Percentiles rank a stretch among this genome's conserved stretches.
These are phyloP conservation scores for Keqinozyma sinolaborantium DNA, from an alignment of 1,139 yeast genomes.

Conservation along the genomic window DNA sequence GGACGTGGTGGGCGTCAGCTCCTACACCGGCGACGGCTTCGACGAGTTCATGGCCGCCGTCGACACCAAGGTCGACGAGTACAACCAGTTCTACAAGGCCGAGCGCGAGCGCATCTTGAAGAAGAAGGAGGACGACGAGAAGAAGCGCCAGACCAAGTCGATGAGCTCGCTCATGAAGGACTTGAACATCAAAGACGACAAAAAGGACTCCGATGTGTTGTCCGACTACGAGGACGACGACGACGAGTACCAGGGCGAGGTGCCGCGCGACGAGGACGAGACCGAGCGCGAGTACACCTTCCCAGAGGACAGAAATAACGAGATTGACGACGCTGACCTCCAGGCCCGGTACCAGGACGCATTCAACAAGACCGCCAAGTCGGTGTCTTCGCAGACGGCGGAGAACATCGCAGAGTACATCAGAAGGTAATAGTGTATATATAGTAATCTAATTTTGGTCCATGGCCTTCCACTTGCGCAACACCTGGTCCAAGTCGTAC, in stretches of 20 bases:
- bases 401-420: conserved; percentile 69
- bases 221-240: conserved; percentile 65
- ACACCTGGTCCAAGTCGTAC: conserved; percentile 26
- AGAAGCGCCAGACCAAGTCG: conserved; percentile 67
- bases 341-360: conserved; percentile 75
- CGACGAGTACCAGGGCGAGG: conserved; percentile 59
- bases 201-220: conserved; percentile 56
- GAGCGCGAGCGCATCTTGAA: conserved; percentile 82
- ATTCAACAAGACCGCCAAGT: conserved; percentile 58
- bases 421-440: conserved; percentile 17
- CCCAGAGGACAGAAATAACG: conserved; percentile 68
- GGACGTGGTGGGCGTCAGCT: conserved; percentile 87
- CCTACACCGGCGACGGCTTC: conserved; percentile 91
- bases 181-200: conserved; percentile 56
- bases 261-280: conserved; percentile 63
- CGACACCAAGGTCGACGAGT: conserved; percentile 85
- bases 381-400: conserved; percentile 62
- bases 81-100: conserved; percentile 73
- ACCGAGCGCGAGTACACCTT: conserved; percentile 71
- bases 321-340: conserved; percentile 51
- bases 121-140: conserved; percentile 74
- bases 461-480: conserved; percentile 2
- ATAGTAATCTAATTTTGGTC: conserved; percentile 1
- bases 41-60: conserved; percentile 84
- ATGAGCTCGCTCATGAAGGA: conserved; percentile 77